Evolutionary conservation across 2,329 filamentous ascomycete genomes (phyloP).

Genomic region (Fusarium duplospermum): DNA sequence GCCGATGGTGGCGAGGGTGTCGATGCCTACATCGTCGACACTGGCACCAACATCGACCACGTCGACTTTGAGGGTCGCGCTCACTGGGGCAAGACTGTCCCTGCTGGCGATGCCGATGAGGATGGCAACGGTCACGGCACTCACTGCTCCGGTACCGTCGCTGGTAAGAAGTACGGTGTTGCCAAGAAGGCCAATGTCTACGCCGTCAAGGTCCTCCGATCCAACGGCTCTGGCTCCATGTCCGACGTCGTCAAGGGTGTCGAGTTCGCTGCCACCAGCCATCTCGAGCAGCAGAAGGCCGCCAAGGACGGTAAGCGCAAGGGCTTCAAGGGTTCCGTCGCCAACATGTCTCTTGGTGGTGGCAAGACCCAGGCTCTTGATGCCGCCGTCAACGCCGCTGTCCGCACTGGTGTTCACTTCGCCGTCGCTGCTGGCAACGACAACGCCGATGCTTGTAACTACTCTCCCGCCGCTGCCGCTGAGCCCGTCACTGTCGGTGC

Average conservation of each 20-base stretch:
- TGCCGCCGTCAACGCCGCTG: constrained; percentile 91
- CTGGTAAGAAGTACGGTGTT: constrained; percentile 98
- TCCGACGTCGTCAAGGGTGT: constrained; percentile 98
- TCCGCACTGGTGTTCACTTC: constrained; percentile 93
- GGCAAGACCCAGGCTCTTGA: constrained; percentile 96
- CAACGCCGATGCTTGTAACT: constrained; percentile 99
- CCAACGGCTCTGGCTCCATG: constrained; percentile 98
- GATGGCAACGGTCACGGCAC: constrained; percentile 99
- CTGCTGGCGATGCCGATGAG: constrained; percentile 81
- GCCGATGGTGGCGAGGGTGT: constrained; percentile 94
- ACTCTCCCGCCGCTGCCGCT: constrained; percentile 92
- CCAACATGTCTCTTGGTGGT: constrained; percentile 99
- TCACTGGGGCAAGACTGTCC: constrained; percentile 97
- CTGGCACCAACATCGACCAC: constrained; percentile 92
- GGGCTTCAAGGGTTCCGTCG: constrained; percentile 98
- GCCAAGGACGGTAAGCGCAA: constrained; percentile 91
- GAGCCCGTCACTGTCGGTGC: constrained; percentile 97
- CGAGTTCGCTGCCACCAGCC: constrained; percentile 88
- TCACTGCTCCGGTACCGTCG: constrained; percentile 98
- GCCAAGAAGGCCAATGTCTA: constrained; percentile 98
- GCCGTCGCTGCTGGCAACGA: constrained; percentile 98
- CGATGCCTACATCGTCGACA: constrained; percentile 98
- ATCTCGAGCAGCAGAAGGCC: constrained; percentile 78
- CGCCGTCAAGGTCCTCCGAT: constrained; percentile 97
- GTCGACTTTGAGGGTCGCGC: constrained; percentile 98